Evolutionary conservation across 2,329 filamentous ascomycete genomes (phyloP), one percentile per base, ranked within the genome.

Genomic region (Paraphaeosphaeria minitans): DNA sequence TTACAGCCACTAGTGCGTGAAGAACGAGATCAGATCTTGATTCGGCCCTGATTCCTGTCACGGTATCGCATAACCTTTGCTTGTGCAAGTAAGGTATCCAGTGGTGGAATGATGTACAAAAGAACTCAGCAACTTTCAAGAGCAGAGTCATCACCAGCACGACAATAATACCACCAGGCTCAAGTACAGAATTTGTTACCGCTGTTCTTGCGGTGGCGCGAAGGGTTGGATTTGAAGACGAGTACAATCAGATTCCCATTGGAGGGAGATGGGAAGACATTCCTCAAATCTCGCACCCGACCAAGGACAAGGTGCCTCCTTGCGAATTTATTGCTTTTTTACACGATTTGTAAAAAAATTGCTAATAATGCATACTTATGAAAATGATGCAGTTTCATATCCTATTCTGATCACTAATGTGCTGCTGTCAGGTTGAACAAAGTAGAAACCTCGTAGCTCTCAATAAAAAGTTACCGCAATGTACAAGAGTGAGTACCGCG

Each of bases 71-170:
- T 3, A 75, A 61, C n/a, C 70, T 57, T 27, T 69, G 52, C 53
- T 75, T 75, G 58, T 75, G 71, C 1, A 74, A 55, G 33, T 72
- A 73, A 1, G 72, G 72, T 9, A 75, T 71, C 72, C 72, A 75
- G 46, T 75, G 72, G 57, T 75, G 72, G n/a, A 74, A 74, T 0
- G 72, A 72, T 10, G 64, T 56, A 29, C 68, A 74, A 33, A 73
- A 75, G 42, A 69, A 74, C 29, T 74, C 68, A 3, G 63, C 68
- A 8, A 74, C 54, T 42, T 69, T 72, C 39, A 66, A 35, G 1
- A 75, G 61, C 9, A 73, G 47, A 21, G 64, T 59, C 47, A 37
- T 74, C 0, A 58, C 51, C 14, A 31, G 66, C 2, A 53, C 56
- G 1, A 22, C 16, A 1, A 21, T 14, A 0, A 14, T 63, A 24